These are phyloP conservation scores for Ceratobasidium theobromae DNA, from an alignment of 1,284 basidiomycete species.

Conservation along the genomic window DNA sequence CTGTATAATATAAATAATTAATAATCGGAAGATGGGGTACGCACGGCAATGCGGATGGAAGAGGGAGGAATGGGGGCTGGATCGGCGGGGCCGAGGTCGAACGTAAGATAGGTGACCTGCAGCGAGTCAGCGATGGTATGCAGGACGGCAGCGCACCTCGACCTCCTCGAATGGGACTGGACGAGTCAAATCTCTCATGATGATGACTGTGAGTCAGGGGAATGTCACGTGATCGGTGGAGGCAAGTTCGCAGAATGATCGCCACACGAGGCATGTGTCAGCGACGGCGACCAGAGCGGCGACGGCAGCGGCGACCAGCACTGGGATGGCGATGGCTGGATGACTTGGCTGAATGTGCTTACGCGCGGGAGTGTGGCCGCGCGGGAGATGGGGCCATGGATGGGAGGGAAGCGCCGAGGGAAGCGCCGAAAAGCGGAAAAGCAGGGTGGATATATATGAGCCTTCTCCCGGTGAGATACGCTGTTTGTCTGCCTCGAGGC, in stretches of 20 bases:
- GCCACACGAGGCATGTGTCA: slow-evolving; percentile 5
- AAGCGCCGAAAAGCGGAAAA: background rate
- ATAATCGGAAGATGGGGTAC: background rate
- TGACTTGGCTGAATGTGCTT: no score
- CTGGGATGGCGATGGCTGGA: no score
- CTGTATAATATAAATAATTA: background rate
- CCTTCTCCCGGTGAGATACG: no score
- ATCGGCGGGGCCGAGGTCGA: slow-evolving; percentile 12
- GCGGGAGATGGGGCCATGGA: background rate
- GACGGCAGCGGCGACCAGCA: no score
- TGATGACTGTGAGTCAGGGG: no score
- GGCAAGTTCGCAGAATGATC: background rate
- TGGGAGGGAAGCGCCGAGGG: background rate
- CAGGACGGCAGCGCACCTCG: background rate
- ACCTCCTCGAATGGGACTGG: slow-evolving; percentile 6
- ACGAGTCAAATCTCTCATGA: slow-evolving; percentile 19
- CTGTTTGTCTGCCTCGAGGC: background rate
- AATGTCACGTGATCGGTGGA: no score
- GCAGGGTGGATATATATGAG: no score
- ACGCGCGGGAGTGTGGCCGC: no score
- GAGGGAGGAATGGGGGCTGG: background rate
- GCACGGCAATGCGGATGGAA: slow-evolving; percentile 17
- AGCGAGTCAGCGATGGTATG: background rate
- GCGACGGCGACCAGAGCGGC: background rate
- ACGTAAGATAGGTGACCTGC: slow-evolving; percentile 4